These are phyloP conservation scores for Saitoella complicata DNA, from an alignment of 805 yeast genomes.

Conservation along the genomic window DNA sequence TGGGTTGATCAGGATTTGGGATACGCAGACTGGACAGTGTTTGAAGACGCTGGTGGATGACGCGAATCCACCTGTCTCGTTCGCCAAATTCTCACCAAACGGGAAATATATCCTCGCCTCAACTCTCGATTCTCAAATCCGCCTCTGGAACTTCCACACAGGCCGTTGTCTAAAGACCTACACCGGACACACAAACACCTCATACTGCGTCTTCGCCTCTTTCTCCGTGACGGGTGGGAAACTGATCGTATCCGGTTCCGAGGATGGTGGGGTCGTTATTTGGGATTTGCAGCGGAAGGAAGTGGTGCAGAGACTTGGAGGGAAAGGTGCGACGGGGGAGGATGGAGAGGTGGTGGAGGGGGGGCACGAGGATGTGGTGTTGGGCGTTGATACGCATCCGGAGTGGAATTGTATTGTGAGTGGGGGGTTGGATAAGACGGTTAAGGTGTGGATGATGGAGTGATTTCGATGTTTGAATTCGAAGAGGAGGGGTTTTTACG, in stretches of 20 bases:
- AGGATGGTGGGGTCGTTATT: slow-evolving; percentile 33
- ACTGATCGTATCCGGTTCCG: slow-evolving; percentile 42
- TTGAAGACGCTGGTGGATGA: slow-evolving; percentile 75
- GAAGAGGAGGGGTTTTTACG: too few relatives aligned
- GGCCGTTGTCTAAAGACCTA: slow-evolving; percentile 68
- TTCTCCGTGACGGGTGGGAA: slow-evolving; percentile 31
- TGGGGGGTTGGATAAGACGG: too few relatives aligned
- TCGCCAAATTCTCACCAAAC: slow-evolving; percentile 64
- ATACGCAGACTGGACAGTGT: slow-evolving; percentile 78
- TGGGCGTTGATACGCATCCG: slow-evolving; percentile 13
- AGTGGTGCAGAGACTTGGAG: slow-evolving; percentile 22
- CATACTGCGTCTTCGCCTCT: slow-evolving; percentile 35
- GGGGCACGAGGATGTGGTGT: slow-evolving; percentile 8
- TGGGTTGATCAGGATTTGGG: slow-evolving; percentile 79
- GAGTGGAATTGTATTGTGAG: too few relatives aligned
- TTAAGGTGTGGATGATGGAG: too few relatives aligned
- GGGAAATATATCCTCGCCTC: slow-evolving; percentile 68
- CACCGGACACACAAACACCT: slow-evolving; percentile 23
- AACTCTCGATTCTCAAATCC: slow-evolving; percentile 61
- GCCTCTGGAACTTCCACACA: slow-evolving; percentile 80
- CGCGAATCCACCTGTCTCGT: slow-evolving; percentile 54
- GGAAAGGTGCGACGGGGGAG: slow-evolving; percentile 10
- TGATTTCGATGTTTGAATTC: too few relatives aligned
- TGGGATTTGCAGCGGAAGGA: slow-evolving; percentile 56
- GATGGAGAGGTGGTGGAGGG: background rate